Evolutionary conservation across 2,329 filamentous ascomycete species (phyloP), one percentile per base, ranked within the genome.

Genomic region (Aspergillus intermedius): DNA sequence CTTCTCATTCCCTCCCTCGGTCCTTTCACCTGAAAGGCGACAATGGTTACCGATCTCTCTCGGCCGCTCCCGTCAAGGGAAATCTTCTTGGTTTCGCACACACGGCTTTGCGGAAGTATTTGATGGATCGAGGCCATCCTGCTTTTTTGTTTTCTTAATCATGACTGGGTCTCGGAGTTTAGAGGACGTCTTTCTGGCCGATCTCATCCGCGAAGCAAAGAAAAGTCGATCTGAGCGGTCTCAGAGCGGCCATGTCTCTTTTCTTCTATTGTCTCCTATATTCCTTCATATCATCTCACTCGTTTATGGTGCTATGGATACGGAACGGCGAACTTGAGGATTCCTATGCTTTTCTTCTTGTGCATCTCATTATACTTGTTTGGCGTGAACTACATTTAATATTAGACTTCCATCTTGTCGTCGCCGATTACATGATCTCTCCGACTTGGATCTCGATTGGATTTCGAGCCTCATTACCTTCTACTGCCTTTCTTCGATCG

Each of bases 231-330:
- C 39, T 19, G 21, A 43, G 25, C 25, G 25, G 25, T 12, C 25
- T 43, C 12, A 25, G 23, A 25, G 25, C 13, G 15, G 23, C 53
- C 51, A 57, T 56, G 42, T 48, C 49, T 41, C 40, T 51, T 60
- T 53, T 55, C 53, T 56, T 59, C 56, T 30, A 30, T 30, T 30
- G 25, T 30, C 25, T 30, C 25, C 25, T 30, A 54, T 56, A 60
- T 54, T 56, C 45, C 39, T 55, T 58, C 55, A 51, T 60, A 60
- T 54, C 49, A 43, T 56, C 53, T 62, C 64, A 60, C 58, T 63
- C 58, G 59, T 60, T 65, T 54, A 67, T 60, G 65, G 65, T 66
- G 63, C 61, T 60, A 66, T 58, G 62, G 64, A 57, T 65, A 32
- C 55, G 62, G 61, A 65, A 65, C 59, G 64, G 63, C 65, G 62